Conservation (phyloP, 768 basidiomycete genomes). For the Calvatia gigantea region DNA sequence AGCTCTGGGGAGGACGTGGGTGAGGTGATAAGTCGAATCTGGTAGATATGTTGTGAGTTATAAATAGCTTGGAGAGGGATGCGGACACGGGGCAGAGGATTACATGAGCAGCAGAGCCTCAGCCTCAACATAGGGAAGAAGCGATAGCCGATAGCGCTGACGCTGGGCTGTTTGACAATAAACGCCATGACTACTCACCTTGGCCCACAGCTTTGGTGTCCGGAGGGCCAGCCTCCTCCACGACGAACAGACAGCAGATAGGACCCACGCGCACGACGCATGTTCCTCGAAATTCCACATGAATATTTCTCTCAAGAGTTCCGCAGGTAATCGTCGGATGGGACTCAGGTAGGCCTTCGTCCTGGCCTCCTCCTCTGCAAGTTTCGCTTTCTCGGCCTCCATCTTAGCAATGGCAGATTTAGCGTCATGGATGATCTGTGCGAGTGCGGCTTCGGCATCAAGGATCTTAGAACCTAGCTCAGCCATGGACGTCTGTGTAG, state of each 20-base stretch:
- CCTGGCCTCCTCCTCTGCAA: slow-evolving; percentile 46
- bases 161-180: too few species aligned
- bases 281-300: slow-evolving; percentile 63
- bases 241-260: slow-evolving; percentile 61
- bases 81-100: not conserved
- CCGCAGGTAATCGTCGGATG: slow-evolving; percentile 65
- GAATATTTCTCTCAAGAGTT: slow-evolving; percentile 74
- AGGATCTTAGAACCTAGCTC: slow-evolving; percentile 45
- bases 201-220: slow-evolving; percentile 75
- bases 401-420: slow-evolving; percentile 52
- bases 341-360: slow-evolving; percentile 70
- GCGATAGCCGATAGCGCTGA: slow-evolving; percentile 13
- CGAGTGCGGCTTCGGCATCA: slow-evolving; percentile 51
- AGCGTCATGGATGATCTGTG: slow-evolving; percentile 54
- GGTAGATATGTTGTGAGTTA: slow-evolving; percentile 13
- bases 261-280: slow-evolving; percentile 74
- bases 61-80: slow-evolving; percentile 8
- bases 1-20: slow-evolving; percentile 72
- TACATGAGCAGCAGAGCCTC: slow-evolving; percentile 7
- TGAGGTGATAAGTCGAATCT: slow-evolving; percentile 75
- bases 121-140: not conserved
- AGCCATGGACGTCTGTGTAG: slow-evolving; percentile 26
- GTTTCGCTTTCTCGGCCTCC: slow-evolving; percentile 39
- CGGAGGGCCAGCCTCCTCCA: slow-evolving; percentile 66
- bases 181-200: slow-evolving; percentile 58